These are phyloP conservation scores for Saraca asoca DNA, from an alignment of 331 rosid species.

Conservation along the genomic window DNA sequence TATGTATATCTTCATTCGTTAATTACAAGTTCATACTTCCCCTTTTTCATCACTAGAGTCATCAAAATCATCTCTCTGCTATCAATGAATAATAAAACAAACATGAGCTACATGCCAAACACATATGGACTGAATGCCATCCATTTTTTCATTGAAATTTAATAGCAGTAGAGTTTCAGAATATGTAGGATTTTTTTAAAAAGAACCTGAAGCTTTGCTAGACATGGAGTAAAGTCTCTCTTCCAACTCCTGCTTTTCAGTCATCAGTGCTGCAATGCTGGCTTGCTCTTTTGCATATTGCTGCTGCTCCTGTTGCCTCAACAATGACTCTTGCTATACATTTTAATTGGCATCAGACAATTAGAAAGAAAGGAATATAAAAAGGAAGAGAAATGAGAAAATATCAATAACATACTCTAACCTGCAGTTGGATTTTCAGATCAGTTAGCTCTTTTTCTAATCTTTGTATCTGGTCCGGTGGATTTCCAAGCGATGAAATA, in stretches of 20 bases:
- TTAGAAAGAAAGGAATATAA: constrained; percentile 21
- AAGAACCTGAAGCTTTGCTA: constrained; percentile 59
- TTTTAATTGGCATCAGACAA: constrained; percentile 37
- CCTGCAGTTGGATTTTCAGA: constrained; percentile 73
- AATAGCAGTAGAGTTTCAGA: constrained; percentile 1
- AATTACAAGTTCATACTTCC: neutral
- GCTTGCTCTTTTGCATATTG: constrained; percentile 66
- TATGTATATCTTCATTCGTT: too few relatives aligned
- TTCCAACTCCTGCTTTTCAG: constrained; percentile 82
- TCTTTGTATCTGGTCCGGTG: constrained; percentile 63
- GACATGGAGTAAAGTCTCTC: constrained; percentile 64
- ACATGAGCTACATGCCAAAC: constrained; percentile 18
- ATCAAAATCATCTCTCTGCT: too few relatives aligned
- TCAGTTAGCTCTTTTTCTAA: constrained; percentile 74
- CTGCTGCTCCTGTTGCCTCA: constrained; percentile 86
- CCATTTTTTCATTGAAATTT: constrained; percentile 23
- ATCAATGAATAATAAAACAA: too few relatives aligned
- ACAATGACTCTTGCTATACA: constrained; percentile 58
- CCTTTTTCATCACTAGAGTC: neutral
- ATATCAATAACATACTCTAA: constrained; percentile 25
- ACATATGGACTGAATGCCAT: neutral
- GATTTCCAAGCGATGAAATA: constrained; percentile 47
- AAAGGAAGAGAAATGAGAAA: constrained; percentile 30
- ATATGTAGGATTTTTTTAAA: constrained; percentile 17
- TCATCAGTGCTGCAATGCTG: constrained; percentile 49